phyloP scores from a whole-genome alignment of 108 stramenopile species.

The Skeletonema tropicum region DNA sequence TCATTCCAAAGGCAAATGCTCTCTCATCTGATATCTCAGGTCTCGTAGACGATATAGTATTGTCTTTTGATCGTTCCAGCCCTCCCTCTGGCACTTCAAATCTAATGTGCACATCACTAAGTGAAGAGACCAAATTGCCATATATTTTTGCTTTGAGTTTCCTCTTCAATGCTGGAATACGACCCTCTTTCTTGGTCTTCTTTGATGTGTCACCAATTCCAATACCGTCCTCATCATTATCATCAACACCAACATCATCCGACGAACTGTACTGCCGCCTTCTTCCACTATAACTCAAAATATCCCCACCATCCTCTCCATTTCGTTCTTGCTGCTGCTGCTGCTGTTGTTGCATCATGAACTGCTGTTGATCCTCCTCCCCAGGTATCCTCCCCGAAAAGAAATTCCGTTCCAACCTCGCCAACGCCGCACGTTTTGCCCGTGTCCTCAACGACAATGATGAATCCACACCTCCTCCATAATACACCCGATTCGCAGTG shows the following conservation, averaged over 20 bases:
- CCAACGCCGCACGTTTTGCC: slow-evolving; percentile 74
- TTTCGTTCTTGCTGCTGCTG: slow-evolving; percentile 8
- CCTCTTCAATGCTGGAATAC: slow-evolving; percentile 49
- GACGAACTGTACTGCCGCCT: slow-evolving; percentile 21
- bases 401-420: slow-evolving; percentile 78
- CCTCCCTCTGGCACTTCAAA: slow-evolving; percentile 80
- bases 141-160: slow-evolving; percentile 71
- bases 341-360: slow-evolving; percentile 7
- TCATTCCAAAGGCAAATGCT: slow-evolving; percentile 78
- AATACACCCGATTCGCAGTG: slow-evolving; percentile 69
- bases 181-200: slow-evolving; percentile 22
- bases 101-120: slow-evolving; percentile 74
- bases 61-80: slow-evolving; percentile 33
- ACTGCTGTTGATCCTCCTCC: slow-evolving; percentile 66
- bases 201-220: slow-evolving; percentile 15
- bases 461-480: slow-evolving; percentile 65
- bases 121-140: slow-evolving; percentile 70
- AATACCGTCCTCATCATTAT: slow-evolving; percentile 6
- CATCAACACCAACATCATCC: slow-evolving; percentile 11
- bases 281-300: slow-evolving; percentile 27
- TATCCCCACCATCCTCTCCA: slow-evolving; percentile 8
- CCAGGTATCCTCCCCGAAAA: slow-evolving; percentile 70
- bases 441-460: slow-evolving; percentile 67
- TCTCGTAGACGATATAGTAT: background rate
- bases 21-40: slow-evolving; percentile 48